Evolutionary conservation across 805 yeast species (phyloP).

Genomic region (Suhomyces tanzawaensis): DNA sequence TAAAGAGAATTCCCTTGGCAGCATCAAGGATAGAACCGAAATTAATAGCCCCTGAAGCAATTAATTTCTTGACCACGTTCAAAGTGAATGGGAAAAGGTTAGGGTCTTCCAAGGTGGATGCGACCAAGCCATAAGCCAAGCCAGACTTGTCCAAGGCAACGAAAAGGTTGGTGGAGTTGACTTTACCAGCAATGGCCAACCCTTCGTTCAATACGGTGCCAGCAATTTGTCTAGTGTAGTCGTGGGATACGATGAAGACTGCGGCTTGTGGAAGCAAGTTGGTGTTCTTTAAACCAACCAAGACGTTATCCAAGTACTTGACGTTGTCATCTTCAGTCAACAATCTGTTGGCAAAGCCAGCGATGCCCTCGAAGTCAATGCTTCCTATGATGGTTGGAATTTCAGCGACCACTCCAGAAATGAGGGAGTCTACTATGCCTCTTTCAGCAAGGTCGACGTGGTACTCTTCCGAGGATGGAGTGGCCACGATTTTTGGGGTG

Average conservation of each 20-base stretch:
- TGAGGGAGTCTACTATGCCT: neutral
- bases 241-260: conserved; percentile 21
- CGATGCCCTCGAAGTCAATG: conserved; percentile 23
- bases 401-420: conserved; percentile 13
- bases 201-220: conserved; percentile 15
- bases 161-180: conserved; percentile 25
- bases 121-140: conserved; percentile 25
- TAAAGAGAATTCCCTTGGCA: conserved; percentile 8
- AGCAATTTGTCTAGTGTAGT: conserved; percentile 20
- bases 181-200: conserved; percentile 11
- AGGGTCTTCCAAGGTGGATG: conserved; percentile 20
- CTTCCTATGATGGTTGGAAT: conserved; percentile 11
- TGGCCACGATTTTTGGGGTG: conserved; percentile 7
- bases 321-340: conserved; percentile 20
- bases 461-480: conserved; percentile 9
- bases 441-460: conserved; percentile 9
- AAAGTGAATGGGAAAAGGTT: conserved; percentile 24
- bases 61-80: conserved; percentile 17
- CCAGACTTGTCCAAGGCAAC: conserved; percentile 30
- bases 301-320: conserved; percentile 22
- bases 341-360: conserved; percentile 27
- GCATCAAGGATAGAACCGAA: conserved; percentile 13
- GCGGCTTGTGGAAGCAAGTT: conserved; percentile 25
- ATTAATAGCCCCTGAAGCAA: conserved; percentile 17
- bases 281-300: conserved; percentile 21